phyloP scores from a whole-genome alignment of 108 stramenopile genomes.

The Stephanodiscus triporus region DNA sequence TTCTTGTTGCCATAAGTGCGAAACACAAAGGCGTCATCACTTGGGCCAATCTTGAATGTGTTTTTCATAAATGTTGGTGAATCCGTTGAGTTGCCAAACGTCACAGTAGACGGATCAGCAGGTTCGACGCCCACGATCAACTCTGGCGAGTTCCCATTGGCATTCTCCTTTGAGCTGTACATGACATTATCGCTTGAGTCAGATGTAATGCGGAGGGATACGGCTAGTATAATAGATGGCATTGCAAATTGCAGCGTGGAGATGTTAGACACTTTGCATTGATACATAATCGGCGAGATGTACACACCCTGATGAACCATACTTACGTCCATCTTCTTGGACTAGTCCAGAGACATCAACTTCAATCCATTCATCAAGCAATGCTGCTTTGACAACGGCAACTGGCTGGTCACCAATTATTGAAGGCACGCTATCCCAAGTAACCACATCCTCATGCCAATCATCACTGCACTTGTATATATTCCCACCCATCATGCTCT shows the following conservation, averaged over 20 bases:
- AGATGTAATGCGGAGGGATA: conserved; percentile 29
- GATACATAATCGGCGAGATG: too few relatives aligned
- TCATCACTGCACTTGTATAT: conserved; percentile 29
- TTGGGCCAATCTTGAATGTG: conserved; percentile 43
- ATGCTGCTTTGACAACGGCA: conserved; percentile 27
- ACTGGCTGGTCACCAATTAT: conserved; percentile 25
- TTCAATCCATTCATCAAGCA: conserved; percentile 38
- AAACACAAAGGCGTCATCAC: conserved; percentile 37
- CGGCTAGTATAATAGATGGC: background rate
- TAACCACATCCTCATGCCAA: conserved; percentile 51
- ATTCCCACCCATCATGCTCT: conserved; percentile 35
- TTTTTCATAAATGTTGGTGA: background rate
- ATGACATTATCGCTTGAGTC: conserved; percentile 43
- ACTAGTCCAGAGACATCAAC: conserved; percentile 38
- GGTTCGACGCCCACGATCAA: conserved; percentile 32
- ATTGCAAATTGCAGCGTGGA: too few relatives aligned
- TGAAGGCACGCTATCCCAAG: conserved; percentile 41
- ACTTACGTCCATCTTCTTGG: conserved; percentile 21
- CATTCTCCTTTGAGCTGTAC: conserved; percentile 49
- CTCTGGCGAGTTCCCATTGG: conserved; percentile 36
- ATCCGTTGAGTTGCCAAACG: background rate
- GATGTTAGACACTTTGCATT: too few relatives aligned
- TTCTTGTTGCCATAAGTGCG: conserved; percentile 31
- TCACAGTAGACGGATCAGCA: conserved; percentile 8
- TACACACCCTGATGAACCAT: too few relatives aligned